Evolutionary conservation across 2,329 filamentous ascomycete genomes (phyloP).

Genomic region (Penicillium vulpinum): DNA sequence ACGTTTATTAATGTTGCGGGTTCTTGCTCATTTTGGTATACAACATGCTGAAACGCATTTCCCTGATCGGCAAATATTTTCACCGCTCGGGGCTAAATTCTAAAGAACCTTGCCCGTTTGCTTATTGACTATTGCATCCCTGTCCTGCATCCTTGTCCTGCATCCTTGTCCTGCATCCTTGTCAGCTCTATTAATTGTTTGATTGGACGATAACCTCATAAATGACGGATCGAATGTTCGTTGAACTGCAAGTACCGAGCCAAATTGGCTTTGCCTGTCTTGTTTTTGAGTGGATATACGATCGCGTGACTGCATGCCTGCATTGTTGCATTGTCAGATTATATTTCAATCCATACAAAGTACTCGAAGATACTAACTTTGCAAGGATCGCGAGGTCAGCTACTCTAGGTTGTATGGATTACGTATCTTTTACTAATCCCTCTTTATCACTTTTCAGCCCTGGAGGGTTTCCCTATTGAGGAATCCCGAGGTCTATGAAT

Average conservation of each 20-base stretch:
- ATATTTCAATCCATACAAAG: background rate
- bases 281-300: constrained; percentile 58
- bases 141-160: constrained; percentile 59
- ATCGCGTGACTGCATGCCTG: constrained; percentile 60
- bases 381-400: constrained; percentile 60
- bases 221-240: constrained; percentile 63
- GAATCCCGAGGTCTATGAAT: no score
- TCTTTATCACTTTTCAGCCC: background rate
- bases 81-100: constrained; percentile 60
- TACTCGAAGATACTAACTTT: constrained; percentile 43
- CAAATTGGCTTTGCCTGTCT: constrained; percentile 53
- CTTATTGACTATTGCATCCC: constrained; percentile 61
- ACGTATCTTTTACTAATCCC: no score
- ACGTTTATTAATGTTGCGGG: constrained; percentile 43
- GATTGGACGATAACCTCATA: constrained; percentile 63
- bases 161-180: constrained; percentile 58
- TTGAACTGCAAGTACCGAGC: constrained; percentile 64
- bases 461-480: no score
- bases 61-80: constrained; percentile 57
- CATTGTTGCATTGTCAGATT: constrained; percentile 43
- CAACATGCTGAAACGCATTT: constrained; percentile 58
- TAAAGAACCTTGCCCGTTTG: constrained; percentile 58
- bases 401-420: no score
- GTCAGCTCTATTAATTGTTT: no score
- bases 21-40: constrained; percentile 53